Percentiles rank a stretch among this genome's conserved stretches.
Evolutionary conservation across 306 rosid species (phyloP).

Genomic region (Vicia villosa): DNA sequence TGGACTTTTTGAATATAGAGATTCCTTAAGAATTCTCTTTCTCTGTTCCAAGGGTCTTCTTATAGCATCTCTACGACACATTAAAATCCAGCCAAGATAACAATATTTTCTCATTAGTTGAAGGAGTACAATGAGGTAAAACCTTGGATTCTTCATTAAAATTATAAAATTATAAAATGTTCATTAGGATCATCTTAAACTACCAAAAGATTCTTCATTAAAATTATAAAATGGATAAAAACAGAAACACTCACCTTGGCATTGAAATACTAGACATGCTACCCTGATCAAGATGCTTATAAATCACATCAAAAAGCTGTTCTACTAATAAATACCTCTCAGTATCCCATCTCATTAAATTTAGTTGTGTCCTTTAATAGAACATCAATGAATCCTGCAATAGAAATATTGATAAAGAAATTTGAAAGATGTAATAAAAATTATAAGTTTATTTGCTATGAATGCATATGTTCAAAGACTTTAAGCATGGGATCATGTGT

Average conservation of each 20-base stretch:
- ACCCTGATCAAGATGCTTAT: slow-evolving; percentile 90
- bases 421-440: slow-evolving; percentile 3
- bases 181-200: slow-evolving; percentile 21
- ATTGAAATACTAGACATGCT: slow-evolving; percentile 50
- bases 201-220: slow-evolving; percentile 32
- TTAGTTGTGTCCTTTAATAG: slow-evolving; percentile 76
- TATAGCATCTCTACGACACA: slow-evolving; percentile 61
- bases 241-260: slow-evolving; percentile 59
- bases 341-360: slow-evolving; percentile 60
- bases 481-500: slow-evolving; percentile 90
- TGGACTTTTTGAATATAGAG: slow-evolving; percentile 57
- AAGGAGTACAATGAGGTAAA: too few species aligned
- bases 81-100: slow-evolving; percentile 28
- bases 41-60: slow-evolving; percentile 69
- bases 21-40: slow-evolving; percentile 61
- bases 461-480: slow-evolving; percentile 47
- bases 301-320: slow-evolving; percentile 80
- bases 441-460: slow-evolving; percentile 17
- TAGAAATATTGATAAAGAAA: slow-evolving; percentile 11
- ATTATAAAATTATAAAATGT: too few species aligned
- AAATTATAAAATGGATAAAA: slow-evolving; percentile 18
- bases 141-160: too few species aligned
- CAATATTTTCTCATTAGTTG: slow-evolving; percentile 14
- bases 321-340: slow-evolving; percentile 68
- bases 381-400: slow-evolving; percentile 79